A percentile compares a stretch with the other conserved stretches of the same genome.
phyloP scores from a whole-genome alignment of 2,329 filamentous ascomycete species.

The Albophoma yamanashiensis region DNA sequence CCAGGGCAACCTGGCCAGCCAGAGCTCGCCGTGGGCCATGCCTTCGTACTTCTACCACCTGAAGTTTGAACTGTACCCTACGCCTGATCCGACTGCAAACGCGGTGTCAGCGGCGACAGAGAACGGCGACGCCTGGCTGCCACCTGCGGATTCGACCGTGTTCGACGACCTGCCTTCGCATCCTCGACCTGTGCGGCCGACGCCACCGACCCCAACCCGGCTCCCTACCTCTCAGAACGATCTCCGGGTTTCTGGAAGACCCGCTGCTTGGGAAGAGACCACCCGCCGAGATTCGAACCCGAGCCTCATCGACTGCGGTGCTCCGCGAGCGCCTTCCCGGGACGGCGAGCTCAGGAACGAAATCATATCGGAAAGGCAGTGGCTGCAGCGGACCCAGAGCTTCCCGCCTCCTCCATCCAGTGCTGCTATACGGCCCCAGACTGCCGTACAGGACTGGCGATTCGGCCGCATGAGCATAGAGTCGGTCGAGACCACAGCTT shows the following conservation, averaged over 20 bases:
- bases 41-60: constrained; percentile 55
- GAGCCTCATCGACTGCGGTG: constrained; percentile 40
- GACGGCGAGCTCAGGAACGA: constrained; percentile 24
- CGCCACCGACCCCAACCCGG: constrained; percentile 1
- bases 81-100: constrained; percentile 21
- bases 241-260: no score
- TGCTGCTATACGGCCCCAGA: constrained; percentile 34
- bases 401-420: constrained; percentile 31
- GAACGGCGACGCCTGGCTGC: constrained; percentile 35
- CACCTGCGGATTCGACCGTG: constrained; percentile 34
- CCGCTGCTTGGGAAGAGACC: background rate
- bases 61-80: constrained; percentile 54
- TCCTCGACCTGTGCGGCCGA: constrained; percentile 16
- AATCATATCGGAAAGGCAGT: constrained; percentile 28
- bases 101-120: constrained; percentile 4
- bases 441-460: constrained; percentile 60
- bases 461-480: constrained; percentile 71
- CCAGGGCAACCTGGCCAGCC: background rate
- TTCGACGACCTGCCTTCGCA: constrained; percentile 47
- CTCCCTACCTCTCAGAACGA: background rate
- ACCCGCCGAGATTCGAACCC: constrained; percentile 7
- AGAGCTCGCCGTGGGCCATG: constrained; percentile 26
- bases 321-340: constrained; percentile 21
- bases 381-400: constrained; percentile 26
- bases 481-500: constrained; percentile 57